These are phyloP conservation scores for Phytopythium boreale DNA, from an alignment of 352 stramenopile species.

Conservation along the genomic window DNA sequence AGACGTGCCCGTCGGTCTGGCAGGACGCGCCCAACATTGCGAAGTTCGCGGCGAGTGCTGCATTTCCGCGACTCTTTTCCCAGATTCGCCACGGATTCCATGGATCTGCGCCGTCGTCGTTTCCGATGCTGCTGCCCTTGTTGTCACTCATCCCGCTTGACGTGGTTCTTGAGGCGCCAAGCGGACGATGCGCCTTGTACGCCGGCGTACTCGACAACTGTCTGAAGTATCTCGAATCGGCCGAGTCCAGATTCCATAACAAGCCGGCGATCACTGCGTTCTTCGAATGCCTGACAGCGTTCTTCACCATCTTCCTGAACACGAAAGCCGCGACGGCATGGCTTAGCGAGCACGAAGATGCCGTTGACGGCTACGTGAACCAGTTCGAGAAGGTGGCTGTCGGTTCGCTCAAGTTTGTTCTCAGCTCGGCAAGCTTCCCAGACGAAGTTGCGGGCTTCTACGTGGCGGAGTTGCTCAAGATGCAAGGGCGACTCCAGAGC, in stretches of 20 bases:
- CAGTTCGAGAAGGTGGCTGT: slow-evolving; percentile 68
- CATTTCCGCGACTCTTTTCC: slow-evolving; percentile 65
- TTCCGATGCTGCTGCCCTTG: slow-evolving; percentile 65
- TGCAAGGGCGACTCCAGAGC: slow-evolving; percentile 30
- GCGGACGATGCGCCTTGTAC: slow-evolving; percentile 47
- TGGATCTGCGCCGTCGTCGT: slow-evolving; percentile 63
- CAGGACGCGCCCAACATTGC: slow-evolving; percentile 31
- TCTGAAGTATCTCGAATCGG: slow-evolving; percentile 65
- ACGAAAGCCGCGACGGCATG: slow-evolving; percentile 27
- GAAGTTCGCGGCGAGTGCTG: slow-evolving; percentile 61
- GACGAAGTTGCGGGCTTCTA: slow-evolving; percentile 33
- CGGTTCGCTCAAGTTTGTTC: slow-evolving; percentile 31
- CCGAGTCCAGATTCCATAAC: slow-evolving; percentile 51
- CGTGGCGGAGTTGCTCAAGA: slow-evolving; percentile 39
- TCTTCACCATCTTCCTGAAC: slow-evolving; percentile 64
- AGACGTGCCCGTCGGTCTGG: slow-evolving; percentile 50
- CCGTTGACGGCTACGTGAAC: slow-evolving; percentile 39
- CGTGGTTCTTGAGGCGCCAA: slow-evolving; percentile 41
- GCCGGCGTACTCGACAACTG: slow-evolving; percentile 60
- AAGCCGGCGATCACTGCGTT: slow-evolving; percentile 51
- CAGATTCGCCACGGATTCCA: slow-evolving; percentile 78
- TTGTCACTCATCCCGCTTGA: slow-evolving; percentile 71
- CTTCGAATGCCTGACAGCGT: slow-evolving; percentile 73
- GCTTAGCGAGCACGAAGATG: slow-evolving; percentile 18
- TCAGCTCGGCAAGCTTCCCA: slow-evolving; percentile 37